Base-by-base conservation (phyloP, 371 early-diverging fungal species). In the Apophysomyces trapeziformis region DNA sequence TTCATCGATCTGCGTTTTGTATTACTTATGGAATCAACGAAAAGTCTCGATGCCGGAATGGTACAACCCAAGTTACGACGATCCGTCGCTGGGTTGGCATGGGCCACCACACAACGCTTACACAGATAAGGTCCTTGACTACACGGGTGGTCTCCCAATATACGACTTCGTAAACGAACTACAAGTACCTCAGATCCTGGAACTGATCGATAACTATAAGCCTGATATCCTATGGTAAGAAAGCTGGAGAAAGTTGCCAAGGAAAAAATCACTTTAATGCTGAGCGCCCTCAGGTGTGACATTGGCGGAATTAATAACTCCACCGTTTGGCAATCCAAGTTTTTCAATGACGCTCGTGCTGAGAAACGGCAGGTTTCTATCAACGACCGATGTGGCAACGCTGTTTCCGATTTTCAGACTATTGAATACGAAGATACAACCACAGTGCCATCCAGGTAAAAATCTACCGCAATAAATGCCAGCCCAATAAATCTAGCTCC, bases 261-360 rank as follows among this genome's bases (percentile, higher is more conserved):
- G 32, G 8, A 36, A 45, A 4, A 43, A 12, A 58, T 3, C 8
- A 26, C 32, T 21, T 21, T 26, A 26, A 26, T 26, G 32, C 11
- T 8, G 56, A 56, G 4, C 7, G 18, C 21, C 13, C 11, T 2
- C 45, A 68, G 68, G 68, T 74, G 79, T 35, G 79, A 79, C 64
- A 79, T 79, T 60, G 79, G 79, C 0, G 79, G 79, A 0, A 76
- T 79, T 38, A 70, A 79, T 35, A 74, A 79, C 38, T 76, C 79
- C 0, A 63, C 68, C 4, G 67, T 63, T 11, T 79, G 74, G 76
- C 76, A 76, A 56, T 35, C 65, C 1, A 60, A 71, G 8, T 79
- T 58, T 50, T 76, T 74, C 38, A 71, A 74, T 21, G 32, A 60
- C 5, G 78, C 75, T 1, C 37, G 39, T 8, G 12, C 26, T 0